Percentiles rank a stretch among this genome's conserved stretches.
Evolutionary conservation across 2,329 filamentous ascomycete species (phyloP).

Genomic region (Magnaporthales sp.): DNA sequence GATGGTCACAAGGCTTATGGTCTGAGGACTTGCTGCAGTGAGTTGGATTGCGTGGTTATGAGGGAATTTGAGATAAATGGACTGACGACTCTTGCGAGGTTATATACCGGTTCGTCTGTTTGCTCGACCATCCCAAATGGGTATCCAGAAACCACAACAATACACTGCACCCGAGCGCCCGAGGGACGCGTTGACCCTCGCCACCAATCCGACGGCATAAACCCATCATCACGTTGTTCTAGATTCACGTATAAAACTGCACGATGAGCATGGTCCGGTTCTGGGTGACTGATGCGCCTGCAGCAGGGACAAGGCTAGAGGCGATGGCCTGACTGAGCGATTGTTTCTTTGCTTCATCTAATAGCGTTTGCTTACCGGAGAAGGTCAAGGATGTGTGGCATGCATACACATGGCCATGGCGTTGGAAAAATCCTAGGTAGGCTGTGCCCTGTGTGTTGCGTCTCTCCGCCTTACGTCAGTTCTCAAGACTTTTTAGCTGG

Average conservation of each 20-base stretch:
- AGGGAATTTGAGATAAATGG: neutral
- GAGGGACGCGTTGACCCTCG: neutral
- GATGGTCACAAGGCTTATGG: neutral
- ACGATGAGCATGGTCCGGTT: neutral
- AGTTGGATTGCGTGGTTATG: neutral
- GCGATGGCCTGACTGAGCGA: neutral
- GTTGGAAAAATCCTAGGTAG: neutral
- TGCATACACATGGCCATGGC: neutral
- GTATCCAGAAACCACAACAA: neutral
- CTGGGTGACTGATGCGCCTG: neutral
- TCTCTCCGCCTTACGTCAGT: neutral
- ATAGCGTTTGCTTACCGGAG: neutral
- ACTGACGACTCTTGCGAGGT: neutral
- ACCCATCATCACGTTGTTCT: neutral
- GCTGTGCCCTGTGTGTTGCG: neutral
- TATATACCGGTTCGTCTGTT: constrained; percentile 1
- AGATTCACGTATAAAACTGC: neutral
- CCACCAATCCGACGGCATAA: neutral
- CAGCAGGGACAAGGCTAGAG: neutral
- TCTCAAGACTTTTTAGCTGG: neutral
- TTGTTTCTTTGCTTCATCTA: neutral
- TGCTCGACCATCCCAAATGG: neutral
- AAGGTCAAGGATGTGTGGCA: neutral
- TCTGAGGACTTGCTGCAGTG: neutral
- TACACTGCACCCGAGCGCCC: neutral